These are phyloP conservation scores for Erodium trifolium DNA, from an alignment of 441 rosid genomes.

Conservation along the genomic window DNA sequence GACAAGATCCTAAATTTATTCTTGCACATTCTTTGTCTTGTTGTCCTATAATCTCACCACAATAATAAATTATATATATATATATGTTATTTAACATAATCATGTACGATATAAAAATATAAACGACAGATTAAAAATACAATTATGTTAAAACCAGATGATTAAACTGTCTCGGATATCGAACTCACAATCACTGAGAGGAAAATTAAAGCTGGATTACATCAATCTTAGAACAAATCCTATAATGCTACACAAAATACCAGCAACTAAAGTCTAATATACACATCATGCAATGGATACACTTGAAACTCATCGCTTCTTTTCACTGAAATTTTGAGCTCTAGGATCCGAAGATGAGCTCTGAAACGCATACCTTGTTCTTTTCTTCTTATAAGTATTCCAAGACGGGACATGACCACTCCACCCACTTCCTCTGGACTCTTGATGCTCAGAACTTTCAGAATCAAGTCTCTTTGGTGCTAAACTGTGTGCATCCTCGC, in stretches of 20 bases:
- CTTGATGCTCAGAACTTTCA: conserved; percentile 30
- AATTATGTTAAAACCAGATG: background rate
- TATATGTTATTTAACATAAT: too few species aligned
- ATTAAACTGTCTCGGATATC: too few species aligned
- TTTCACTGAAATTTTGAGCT: conserved; percentile 62
- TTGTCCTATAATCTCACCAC: background rate
- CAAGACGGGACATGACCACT: conserved; percentile 51
- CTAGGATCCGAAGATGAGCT: conserved; percentile 69
- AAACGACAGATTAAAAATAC: background rate
- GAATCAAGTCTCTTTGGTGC: conserved; percentile 28
- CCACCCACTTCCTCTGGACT: conserved; percentile 35
- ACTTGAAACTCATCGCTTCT: conserved; percentile 31
- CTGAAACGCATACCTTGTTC: conserved; percentile 61
- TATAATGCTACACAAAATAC: background rate
- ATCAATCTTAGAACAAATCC: background rate
- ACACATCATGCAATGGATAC: background rate
- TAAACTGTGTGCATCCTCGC: conserved; percentile 15
- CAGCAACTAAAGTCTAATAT: background rate
- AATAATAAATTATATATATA: too few species aligned
- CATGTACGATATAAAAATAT: background rate
- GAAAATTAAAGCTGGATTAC: background rate
- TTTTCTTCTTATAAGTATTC: conserved; percentile 80
- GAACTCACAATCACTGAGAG: too few species aligned
- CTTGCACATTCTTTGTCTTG: background rate
- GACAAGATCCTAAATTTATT: background rate